These are phyloP conservation scores for Coprinellus micaceus DNA, from an alignment of 768 basidiomycete genomes.

Conservation along the genomic window DNA sequence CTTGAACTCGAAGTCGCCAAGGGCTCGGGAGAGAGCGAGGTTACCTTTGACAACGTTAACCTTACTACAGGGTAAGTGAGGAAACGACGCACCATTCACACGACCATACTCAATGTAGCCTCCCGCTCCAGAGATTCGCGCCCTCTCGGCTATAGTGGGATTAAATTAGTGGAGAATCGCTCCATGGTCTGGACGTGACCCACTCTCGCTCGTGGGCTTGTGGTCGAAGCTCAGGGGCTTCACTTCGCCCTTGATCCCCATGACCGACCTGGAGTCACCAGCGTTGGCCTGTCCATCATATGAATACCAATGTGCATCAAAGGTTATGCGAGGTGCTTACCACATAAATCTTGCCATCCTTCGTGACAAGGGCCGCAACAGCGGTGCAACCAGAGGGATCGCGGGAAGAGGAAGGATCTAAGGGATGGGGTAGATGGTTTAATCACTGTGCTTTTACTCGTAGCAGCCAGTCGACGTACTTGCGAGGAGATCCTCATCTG, in stretches of 20 bases:
- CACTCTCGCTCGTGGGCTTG: slow-evolving; percentile 86
- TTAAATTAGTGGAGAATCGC: slow-evolving; percentile 5
- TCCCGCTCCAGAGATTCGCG: slow-evolving; percentile 84
- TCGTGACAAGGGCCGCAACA: slow-evolving; percentile 79
- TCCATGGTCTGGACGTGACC: slow-evolving; percentile 21
- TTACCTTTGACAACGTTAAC: slow-evolving; percentile 58
- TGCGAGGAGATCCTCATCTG: slow-evolving; percentile 89
- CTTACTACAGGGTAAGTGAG: slow-evolving; percentile 1
- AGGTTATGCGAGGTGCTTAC: slow-evolving; percentile 41
- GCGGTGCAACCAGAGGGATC: slow-evolving; percentile 98
- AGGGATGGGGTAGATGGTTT: not conserved
- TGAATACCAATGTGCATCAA: slow-evolving; percentile 4
- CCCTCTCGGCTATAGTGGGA: slow-evolving; percentile 61
- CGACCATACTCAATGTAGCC: slow-evolving; percentile 96
- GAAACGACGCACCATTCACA: slow-evolving; percentile 72
- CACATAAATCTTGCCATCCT: slow-evolving; percentile 73
- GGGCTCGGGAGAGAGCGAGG: slow-evolving; percentile 87
- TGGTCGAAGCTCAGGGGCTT: slow-evolving; percentile 92
- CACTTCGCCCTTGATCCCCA: slow-evolving; percentile 80
- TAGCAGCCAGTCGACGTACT: slow-evolving; percentile 20
- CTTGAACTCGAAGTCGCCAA: slow-evolving; percentile 99
- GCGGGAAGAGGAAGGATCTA: slow-evolving; percentile 81
- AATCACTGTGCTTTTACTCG: slow-evolving; percentile 14
- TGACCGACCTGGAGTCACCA: slow-evolving; percentile 90
- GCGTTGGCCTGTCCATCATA: slow-evolving; percentile 77